Evolutionary conservation across 345 rosid genomes (phyloP), one percentile per base, ranked within the genome.

Genomic region (Psidium guajava): DNA sequence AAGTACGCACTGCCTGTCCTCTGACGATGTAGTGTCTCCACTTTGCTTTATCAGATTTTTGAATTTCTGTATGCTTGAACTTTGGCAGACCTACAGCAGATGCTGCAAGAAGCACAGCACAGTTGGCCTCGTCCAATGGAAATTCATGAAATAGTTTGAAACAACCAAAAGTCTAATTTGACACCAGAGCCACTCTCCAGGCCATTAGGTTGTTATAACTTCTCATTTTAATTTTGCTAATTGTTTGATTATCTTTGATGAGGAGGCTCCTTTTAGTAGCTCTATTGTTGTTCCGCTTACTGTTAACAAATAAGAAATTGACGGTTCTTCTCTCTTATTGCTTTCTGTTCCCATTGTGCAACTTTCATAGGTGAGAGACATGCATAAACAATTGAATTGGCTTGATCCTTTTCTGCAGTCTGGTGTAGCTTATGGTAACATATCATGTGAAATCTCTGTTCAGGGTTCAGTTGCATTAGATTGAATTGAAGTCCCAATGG

Each of bases 81-180:
- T 82, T 87, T 11, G 83, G 86, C 89, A 90, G 94, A 88, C 84
- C 87, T 88, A 85, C 50, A 54, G 32, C 90, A 89, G 87, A 89
- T 92, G 87, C 81, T 88, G 88, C 85, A 83, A 53, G 94, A 92
- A 86, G 90, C 91, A 40, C 88, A 85, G 55, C 87, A 88, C 82
- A 92, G 95, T 52, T 91, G 94, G 96, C 93, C 92, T 85, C 91
- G 93, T 22, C 93, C 93, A 11, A 86, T 85, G 47, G 93, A 93
- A 90, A 92, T 92, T 82, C 86, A 90, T 85, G 90, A 93, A 89
- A 92, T 94, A 57, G 89, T 94, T 61, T 54, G 89, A 40, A 91
- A 94, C 83, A 83, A 91, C 83, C 86, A 82, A 75, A 81, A 77
- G 74, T 90, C 91, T 87, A 86, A 57, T 80, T 82, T 91, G 81